Evolutionary conservation across 176 grass and related monocot species (phyloP).

Genomic region (Themeda triandra): DNA sequence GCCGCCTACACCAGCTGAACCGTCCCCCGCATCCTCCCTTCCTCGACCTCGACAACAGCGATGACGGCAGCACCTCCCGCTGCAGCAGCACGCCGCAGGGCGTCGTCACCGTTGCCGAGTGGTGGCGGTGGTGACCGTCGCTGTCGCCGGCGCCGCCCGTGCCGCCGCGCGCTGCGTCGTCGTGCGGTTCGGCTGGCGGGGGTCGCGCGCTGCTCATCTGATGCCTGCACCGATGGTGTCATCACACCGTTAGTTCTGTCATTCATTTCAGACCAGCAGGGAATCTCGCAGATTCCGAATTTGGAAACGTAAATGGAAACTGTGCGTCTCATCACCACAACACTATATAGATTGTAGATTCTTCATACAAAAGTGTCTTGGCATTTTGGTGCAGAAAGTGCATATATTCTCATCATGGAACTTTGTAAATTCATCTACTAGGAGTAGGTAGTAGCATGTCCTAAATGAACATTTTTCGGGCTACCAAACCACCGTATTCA

Average conservation of each 20-base stretch:
- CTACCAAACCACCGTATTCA: neutral
- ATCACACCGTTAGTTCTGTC: too few relatives aligned
- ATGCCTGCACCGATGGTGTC: too few relatives aligned
- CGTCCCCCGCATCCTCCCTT: neutral
- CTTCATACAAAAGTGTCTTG: too few relatives aligned
- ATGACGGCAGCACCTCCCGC: neutral
- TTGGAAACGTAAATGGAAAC: too few relatives aligned
- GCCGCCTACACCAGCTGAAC: slow-evolving; percentile 57
- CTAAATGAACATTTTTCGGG: neutral
- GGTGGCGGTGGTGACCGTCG: neutral
- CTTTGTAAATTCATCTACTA: neutral
- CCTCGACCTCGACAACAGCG: neutral
- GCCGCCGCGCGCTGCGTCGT: neutral
- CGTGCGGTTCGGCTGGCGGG: neutral
- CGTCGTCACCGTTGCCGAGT: neutral
- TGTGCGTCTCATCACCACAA: too few relatives aligned
- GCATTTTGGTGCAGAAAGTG: too few relatives aligned
- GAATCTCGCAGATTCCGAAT: too few relatives aligned
- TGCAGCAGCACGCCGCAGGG: neutral
- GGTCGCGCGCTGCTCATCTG: slow-evolving; percentile 29
- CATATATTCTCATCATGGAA: neutral
- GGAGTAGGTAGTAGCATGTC: neutral
- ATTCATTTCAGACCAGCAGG: too few relatives aligned
- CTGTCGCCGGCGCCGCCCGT: too few relatives aligned
- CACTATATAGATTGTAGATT: too few relatives aligned